Evolutionary conservation across 2,329 filamentous ascomycete species (phyloP), one percentile per base, ranked within the genome.

Genomic region (Penicillium sp.): DNA sequence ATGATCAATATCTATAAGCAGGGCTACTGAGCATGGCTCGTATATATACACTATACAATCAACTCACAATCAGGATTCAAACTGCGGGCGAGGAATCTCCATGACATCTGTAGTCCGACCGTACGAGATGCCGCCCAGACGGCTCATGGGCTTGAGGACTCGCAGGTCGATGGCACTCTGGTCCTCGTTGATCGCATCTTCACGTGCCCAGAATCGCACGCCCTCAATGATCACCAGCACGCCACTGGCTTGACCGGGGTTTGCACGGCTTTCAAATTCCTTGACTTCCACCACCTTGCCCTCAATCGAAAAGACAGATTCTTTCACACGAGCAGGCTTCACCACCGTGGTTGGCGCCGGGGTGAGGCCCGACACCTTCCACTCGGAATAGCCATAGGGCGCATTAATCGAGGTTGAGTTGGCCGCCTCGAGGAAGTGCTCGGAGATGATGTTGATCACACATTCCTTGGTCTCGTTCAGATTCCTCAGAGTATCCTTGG

Each of bases 91-190:
- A 18, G 78, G 80, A 25, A 95, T 68, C 73, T 95, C 90, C 26
- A 88, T 71, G 0, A 73, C 84, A 53, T 90, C 82, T 0, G 79
- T 83, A 0, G 79, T 73, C 38, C 90, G 78, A 0, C 78, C 85
- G 65, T 95, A 97, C 0, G 85, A 85, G 59, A 96, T 94, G 1
- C 91, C 91, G 26, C 91, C 91, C 25, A 96, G 62, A 34, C 91
- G 80, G 54, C 81, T 82, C 12, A 95, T 77, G 0, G 91, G 89
- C 52, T 81, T 81, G 47, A 96, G 70, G 7, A 94, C 76, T 71
- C 84, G 78, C 9, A 88, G 81, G 66, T 94, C 86, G 48, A 97
- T 75, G 37, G 88, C 60, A 56, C 82, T 88, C 62, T 76, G 79
- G 7, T 89, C 84, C 63, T 87, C 81, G 59, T 95, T 88, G 51